Conservation (phyloP, 805 yeast genomes). For the Starmerella khaoyaiensis region DNA sequence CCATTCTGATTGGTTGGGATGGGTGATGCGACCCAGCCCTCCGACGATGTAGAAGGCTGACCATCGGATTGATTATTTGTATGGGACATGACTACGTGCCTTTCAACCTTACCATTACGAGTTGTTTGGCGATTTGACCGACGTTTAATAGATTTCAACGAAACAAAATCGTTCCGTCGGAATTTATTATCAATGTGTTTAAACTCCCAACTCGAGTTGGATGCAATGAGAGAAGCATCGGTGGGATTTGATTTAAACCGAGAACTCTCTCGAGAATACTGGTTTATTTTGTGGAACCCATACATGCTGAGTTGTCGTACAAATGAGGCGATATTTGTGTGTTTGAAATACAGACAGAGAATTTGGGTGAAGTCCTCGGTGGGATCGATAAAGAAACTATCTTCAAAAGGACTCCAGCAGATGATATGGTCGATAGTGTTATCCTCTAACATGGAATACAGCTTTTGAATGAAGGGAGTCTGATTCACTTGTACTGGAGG, state of each 20-base stretch:
- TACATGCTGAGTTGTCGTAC: conserved; percentile 93
- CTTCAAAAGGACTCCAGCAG: conserved; percentile 66
- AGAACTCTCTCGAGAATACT: conserved; percentile 14
- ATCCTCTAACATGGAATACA: conserved; percentile 82
- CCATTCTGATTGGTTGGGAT: no score
- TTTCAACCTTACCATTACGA: conserved; percentile 13
- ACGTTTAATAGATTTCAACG: conserved; percentile 63
- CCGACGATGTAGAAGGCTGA: no score
- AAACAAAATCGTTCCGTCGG: conserved; percentile 65
- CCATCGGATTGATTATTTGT: no score
- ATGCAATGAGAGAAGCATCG: neutral
- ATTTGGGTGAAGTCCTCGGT: conserved; percentile 78
- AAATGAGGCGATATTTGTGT: conserved; percentile 84
- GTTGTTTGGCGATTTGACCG: conserved; percentile 35
- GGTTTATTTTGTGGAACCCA: conserved; percentile 65
- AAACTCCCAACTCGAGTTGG: conserved; percentile 59
- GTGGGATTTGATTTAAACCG: conserved; percentile 1
- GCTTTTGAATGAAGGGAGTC: conserved; percentile 71
- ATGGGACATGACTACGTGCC: conserved; percentile 13
- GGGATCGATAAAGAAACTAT: conserved; percentile 68
- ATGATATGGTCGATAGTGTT: conserved; percentile 56
- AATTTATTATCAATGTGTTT: conserved; percentile 69
- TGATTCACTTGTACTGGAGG: conserved; percentile 30
- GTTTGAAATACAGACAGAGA: conserved; percentile 64
- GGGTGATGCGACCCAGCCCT: no score